Conservation (phyloP, 176 grass and related monocot species). For the Secale cereale region DNA sequence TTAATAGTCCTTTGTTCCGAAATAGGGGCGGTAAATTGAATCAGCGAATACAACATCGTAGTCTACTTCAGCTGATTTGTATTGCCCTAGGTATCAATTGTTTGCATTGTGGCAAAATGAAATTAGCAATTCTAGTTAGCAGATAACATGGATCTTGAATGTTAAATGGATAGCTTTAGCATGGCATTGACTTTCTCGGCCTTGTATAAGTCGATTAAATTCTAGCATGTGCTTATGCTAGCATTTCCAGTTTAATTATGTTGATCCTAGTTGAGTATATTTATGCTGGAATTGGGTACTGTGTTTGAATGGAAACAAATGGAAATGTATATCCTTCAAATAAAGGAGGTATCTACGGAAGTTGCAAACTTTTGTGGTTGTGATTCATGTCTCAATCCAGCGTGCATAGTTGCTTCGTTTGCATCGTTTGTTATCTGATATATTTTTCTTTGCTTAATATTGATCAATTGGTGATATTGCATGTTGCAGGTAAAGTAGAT, state of each 20-base stretch:
- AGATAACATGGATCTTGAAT: not conserved
- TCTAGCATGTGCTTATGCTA: not conserved
- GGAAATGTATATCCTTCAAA: not conserved
- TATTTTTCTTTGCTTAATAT: not conserved
- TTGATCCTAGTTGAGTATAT: not conserved
- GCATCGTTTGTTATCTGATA: not conserved
- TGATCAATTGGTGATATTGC: slow-evolving; percentile 20
- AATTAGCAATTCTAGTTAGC: not conserved
- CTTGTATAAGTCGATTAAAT: not conserved
- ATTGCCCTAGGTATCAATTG: not conserved
- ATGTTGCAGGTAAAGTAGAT: slow-evolving; percentile 39
- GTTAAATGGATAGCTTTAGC: not conserved
- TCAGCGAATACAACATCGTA: not conserved
- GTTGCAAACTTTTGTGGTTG: not conserved
- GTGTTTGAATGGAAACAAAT: not conserved
- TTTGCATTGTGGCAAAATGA: not conserved
- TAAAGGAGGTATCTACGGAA: not conserved
- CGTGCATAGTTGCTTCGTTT: not conserved
- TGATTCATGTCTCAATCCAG: not conserved
- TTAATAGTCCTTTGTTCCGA: not conserved
- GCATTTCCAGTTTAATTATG: not conserved
- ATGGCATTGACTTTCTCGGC: not conserved
- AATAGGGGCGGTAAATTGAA: not conserved
- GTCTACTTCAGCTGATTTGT: not conserved
- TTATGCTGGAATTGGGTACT: not conserved